Evolutionary conservation across 2,329 filamentous ascomycete species (phyloP).

Genomic region (Biscogniauxia sp.): DNA sequence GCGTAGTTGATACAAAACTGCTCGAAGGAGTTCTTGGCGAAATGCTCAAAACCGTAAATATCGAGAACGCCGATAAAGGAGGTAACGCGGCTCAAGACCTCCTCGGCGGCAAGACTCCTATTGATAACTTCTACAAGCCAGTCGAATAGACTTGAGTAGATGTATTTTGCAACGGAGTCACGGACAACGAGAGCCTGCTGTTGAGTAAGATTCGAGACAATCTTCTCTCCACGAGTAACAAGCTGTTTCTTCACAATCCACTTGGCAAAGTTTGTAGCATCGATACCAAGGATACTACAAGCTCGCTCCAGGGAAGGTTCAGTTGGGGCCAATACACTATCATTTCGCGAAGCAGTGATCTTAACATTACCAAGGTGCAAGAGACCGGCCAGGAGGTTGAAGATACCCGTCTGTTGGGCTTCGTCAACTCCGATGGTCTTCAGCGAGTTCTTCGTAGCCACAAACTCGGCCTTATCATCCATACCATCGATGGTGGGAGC

Average conservation of each 20-base stretch:
- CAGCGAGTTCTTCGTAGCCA: slow-evolving; percentile 81
- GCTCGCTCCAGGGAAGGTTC: slow-evolving; percentile 83
- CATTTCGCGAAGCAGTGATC: slow-evolving; percentile 84
- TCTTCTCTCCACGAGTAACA: slow-evolving; percentile 94
- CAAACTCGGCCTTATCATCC: slow-evolving; percentile 92
- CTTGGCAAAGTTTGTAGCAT: slow-evolving; percentile 82
- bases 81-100: slow-evolving; percentile 75
- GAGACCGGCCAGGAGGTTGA: slow-evolving; percentile 84
- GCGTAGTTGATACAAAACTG: slow-evolving; percentile 99
- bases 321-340: slow-evolving; percentile 75
- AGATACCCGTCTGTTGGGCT: slow-evolving; percentile 77
- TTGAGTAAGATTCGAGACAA: slow-evolving; percentile 90
- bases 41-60: slow-evolving; percentile 99
- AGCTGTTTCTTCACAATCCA: slow-evolving; percentile 99
- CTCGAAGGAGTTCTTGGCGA: slow-evolving; percentile 99
- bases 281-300: slow-evolving; percentile 82
- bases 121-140: slow-evolving; percentile 99
- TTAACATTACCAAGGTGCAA: slow-evolving; percentile 96
- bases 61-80: slow-evolving; percentile 98
- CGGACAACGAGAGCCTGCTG: slow-evolving; percentile 92
- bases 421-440: slow-evolving; percentile 80
- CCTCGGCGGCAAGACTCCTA: slow-evolving; percentile 80
- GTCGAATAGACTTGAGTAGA: slow-evolving; percentile 97
- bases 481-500: slow-evolving; percentile 89
- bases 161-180: slow-evolving; percentile 97